Conservation (phyloP, 2,329 filamentous ascomycete species). For the Scedosporium boydii region DNA sequence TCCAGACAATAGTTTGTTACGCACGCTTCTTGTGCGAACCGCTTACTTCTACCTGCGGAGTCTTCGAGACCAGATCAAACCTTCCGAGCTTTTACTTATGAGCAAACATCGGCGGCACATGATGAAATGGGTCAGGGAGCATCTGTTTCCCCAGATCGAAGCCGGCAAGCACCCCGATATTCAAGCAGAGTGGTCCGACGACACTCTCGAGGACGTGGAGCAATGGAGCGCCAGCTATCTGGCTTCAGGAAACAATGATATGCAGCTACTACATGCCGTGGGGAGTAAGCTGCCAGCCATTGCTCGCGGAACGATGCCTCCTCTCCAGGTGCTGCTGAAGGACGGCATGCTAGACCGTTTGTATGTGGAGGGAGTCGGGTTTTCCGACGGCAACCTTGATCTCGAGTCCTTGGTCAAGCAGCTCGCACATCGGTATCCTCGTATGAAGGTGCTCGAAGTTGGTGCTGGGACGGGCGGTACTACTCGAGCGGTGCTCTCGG, state of each 20-base stretch:
- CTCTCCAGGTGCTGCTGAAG: conserved; percentile 26
- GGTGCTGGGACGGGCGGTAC: conserved; percentile 34
- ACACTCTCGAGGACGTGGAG: not conserved
- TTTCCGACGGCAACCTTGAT: conserved; percentile 13
- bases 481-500: conserved; percentile 24
- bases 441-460: conserved; percentile 29
- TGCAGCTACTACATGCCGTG: conserved; percentile 19
- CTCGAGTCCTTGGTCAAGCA: conserved; percentile 16
- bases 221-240: not conserved
- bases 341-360: conserved; percentile 23
- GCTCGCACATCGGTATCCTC: conserved; percentile 28
- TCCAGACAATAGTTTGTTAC: too few relatives aligned
- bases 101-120: too few relatives aligned
- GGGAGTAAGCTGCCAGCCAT: conserved; percentile 23
- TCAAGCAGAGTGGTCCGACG: not conserved
- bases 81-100: too few relatives aligned
- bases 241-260: conserved; percentile 7
- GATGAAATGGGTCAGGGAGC: too few relatives aligned
- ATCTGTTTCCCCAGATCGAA: too few relatives aligned
- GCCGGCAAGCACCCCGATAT: too few relatives aligned
- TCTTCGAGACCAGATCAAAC: too few relatives aligned
- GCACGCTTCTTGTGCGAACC: too few relatives aligned
- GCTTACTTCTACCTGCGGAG: too few relatives aligned
- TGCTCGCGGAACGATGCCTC: conserved; percentile 21
- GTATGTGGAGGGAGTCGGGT: conserved; percentile 19